phyloP scores from a whole-genome alignment of 352 stramenopile genomes.

The Blastocystis sp. region DNA sequence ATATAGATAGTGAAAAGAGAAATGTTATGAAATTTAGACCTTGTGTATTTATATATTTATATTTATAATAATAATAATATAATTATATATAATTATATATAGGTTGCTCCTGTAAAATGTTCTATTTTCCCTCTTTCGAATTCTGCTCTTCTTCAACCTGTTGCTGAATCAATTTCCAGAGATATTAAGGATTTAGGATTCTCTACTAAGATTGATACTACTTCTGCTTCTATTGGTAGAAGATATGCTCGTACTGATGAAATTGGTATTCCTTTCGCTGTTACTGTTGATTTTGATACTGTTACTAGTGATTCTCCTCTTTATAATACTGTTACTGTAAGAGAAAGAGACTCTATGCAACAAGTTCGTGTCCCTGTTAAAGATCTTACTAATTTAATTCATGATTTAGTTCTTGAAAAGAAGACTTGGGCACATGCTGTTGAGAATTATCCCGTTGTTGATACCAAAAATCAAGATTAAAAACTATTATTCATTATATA shows the following conservation, averaged over 20 bases:
- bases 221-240: slow-evolving; percentile 74
- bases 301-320: slow-evolving; percentile 52
- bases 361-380: slow-evolving; percentile 75
- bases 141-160: slow-evolving; percentile 45
- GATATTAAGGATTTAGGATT: slow-evolving; percentile 54
- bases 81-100: no score
- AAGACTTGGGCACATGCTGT: slow-evolving; percentile 2
- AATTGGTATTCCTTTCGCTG: slow-evolving; percentile 84
- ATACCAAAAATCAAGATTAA: no score
- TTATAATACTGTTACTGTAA: slow-evolving; percentile 70
- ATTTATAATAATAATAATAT: no score
- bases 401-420: slow-evolving; percentile 48
- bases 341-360: slow-evolving; percentile 82
- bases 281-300: slow-evolving; percentile 95
- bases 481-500: no score
- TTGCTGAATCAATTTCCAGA: slow-evolving; percentile 48
- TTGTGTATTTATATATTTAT: no score
- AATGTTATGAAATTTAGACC: slow-evolving; percentile 88
- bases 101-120: slow-evolving; percentile 94
- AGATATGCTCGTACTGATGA: slow-evolving; percentile 85
- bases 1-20: slow-evolving; percentile 63
- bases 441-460: no score
- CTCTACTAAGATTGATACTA: slow-evolving; percentile 76
- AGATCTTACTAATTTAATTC: slow-evolving; percentile 57
- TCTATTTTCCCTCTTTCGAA: slow-evolving; percentile 73